Conservation (phyloP, 768 basidiomycete species). For the Phallus indusiatus region DNA sequence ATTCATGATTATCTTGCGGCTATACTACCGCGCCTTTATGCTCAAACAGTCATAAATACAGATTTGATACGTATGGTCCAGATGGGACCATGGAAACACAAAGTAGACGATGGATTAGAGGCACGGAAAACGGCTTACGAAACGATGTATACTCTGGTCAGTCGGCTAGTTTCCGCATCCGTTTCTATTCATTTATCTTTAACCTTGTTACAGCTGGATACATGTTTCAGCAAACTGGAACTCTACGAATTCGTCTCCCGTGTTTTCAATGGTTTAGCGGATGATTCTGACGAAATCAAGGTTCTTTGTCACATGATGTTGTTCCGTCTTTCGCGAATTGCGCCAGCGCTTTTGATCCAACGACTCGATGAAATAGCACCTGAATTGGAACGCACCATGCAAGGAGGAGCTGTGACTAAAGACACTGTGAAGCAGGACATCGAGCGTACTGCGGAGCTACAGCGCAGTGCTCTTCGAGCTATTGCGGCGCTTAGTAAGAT, state of each 20-base stretch:
- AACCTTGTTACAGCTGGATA: constrained; percentile 56
- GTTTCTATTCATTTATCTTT: not conserved
- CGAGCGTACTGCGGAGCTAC: constrained; percentile 81
- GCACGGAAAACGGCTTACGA: constrained; percentile 96
- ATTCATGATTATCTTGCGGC: constrained; percentile 72
- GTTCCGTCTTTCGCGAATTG: constrained; percentile 79
- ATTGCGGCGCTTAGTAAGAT: constrained; percentile 82
- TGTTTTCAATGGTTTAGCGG: constrained; percentile 73
- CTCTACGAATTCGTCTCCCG: constrained; percentile 74
- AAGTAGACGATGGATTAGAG: constrained; percentile 94
- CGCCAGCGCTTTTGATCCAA: constrained; percentile 74
- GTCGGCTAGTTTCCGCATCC: constrained; percentile 17
- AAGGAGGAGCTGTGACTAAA: constrained; percentile 80
- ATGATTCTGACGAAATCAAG: constrained; percentile 95
- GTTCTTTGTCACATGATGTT: constrained; percentile 94
- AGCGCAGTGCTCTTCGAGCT: constrained; percentile 81
- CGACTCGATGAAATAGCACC: constrained; percentile 80
- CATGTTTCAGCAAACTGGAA: constrained; percentile 82
- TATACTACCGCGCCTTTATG: constrained; percentile 76
- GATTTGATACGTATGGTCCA: constrained; percentile 82
- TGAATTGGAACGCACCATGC: constrained; percentile 80
- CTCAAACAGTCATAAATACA: constrained; percentile 72
- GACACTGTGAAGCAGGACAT: constrained; percentile 94
- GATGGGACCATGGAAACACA: constrained; percentile 97
- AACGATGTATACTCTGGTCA: constrained; percentile 88